phyloP scores from a whole-genome alignment of 768 basidiomycete species.

The Lactarius hatsudake region DNA sequence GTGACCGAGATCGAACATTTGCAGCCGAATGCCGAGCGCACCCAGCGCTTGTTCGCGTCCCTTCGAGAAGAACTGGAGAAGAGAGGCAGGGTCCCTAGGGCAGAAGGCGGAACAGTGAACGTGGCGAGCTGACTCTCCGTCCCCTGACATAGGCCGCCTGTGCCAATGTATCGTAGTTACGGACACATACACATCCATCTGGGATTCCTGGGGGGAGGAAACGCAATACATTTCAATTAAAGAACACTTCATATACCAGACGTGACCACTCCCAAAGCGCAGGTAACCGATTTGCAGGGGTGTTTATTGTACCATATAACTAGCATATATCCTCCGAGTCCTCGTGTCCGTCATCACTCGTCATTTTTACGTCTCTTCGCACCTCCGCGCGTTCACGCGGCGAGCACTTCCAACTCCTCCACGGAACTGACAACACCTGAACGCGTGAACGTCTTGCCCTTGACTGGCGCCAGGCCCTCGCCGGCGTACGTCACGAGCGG shows the following conservation, averaged over 20 bases:
- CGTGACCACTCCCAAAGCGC: background rate
- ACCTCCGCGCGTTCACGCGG: slow-evolving; percentile 33
- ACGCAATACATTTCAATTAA: background rate
- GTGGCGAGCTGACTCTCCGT: slow-evolving; percentile 16
- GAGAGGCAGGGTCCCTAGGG: slow-evolving; percentile 43
- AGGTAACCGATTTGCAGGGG: background rate
- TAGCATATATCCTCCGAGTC: background rate
- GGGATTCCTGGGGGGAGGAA: background rate
- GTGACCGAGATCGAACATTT: slow-evolving; percentile 18
- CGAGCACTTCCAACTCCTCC: slow-evolving; percentile 70
- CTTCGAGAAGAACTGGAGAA: slow-evolving; percentile 82
- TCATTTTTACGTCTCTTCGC: background rate
- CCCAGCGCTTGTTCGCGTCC: slow-evolving; percentile 75
- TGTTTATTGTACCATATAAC: background rate
- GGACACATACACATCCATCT: slow-evolving; percentile 8
- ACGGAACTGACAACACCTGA: slow-evolving; percentile 65
- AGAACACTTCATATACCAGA: background rate
- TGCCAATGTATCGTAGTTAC: slow-evolving; percentile 15
- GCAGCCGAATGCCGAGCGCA: slow-evolving; percentile 80
- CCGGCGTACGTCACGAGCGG: slow-evolving; percentile 89
- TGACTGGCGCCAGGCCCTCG: slow-evolving; percentile 78
- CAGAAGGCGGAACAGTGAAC: slow-evolving; percentile 22
- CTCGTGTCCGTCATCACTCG: background rate
- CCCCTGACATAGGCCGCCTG: background rate
- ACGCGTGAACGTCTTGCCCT: slow-evolving; percentile 74